Percentiles rank a stretch among this genome's conserved stretches.
These are phyloP conservation scores for Sphagnum fallax DNA, from an alignment of 228 moss, liverwort and hornwort genomes.

Conservation along the genomic window DNA sequence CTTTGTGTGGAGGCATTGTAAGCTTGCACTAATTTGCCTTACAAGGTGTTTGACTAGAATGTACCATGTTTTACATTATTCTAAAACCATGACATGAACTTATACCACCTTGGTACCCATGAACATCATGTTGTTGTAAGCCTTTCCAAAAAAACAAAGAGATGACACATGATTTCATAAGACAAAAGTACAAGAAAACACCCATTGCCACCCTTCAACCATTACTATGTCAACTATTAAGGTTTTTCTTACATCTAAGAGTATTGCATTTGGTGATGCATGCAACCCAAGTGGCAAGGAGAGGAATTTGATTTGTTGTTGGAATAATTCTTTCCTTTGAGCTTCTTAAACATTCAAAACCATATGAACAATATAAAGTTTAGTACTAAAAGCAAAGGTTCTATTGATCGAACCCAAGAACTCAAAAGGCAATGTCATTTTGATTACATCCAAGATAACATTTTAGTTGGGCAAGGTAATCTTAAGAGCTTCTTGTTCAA, in stretches of 20 bases:
- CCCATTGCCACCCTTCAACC: background rate
- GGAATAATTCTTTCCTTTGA: background rate
- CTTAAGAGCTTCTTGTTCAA: background rate
- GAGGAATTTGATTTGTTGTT: background rate
- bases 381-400: background rate
- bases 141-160: background rate
- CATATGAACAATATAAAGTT: background rate
- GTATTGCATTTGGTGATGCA: background rate
- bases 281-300: background rate
- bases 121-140: background rate
- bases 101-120: background rate
- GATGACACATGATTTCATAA: background rate
- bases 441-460: background rate
- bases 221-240: background rate
- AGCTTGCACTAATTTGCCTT: background rate
- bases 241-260: background rate
- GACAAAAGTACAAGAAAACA: background rate
- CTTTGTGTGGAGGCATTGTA: background rate
- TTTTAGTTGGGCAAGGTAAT: background rate
- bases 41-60: background rate
- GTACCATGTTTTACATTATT: background rate
- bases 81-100: background rate
- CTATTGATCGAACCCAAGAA: background rate
- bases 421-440: background rate
- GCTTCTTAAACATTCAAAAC: background rate